Percentiles rank a stretch among this genome's conserved stretches.
These are phyloP conservation scores for Aspergillus eucalypticola DNA, from an alignment of 2,329 filamentous ascomycete genomes.

Conservation along the genomic window DNA sequence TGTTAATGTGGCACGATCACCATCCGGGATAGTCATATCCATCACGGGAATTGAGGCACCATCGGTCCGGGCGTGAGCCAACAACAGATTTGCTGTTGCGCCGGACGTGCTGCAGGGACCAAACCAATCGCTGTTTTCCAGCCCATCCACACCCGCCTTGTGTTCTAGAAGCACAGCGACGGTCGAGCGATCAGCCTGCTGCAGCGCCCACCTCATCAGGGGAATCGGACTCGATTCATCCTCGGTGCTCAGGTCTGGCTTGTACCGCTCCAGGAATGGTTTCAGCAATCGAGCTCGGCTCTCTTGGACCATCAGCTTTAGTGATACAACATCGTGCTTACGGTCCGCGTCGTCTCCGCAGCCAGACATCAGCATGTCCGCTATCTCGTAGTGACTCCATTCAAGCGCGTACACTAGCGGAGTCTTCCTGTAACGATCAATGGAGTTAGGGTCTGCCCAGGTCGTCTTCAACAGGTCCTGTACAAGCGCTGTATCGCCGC, in stretches of 20 bases:
- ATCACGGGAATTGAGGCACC: constrained; percentile 14
- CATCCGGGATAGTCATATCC: constrained; percentile 14
- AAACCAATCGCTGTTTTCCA: constrained; percentile 17
- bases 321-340: constrained; percentile 14
- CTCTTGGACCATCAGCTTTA: constrained; percentile 17
- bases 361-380: constrained; percentile 15
- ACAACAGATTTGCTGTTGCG: background rate
- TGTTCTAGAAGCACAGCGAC: constrained; percentile 19
- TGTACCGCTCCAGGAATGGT: constrained; percentile 17
- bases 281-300: constrained; percentile 15
- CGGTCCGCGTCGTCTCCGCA: background rate
- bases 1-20: constrained; percentile 6
- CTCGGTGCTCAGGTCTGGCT: constrained; percentile 10
- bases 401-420: constrained; percentile 20
- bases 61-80: background rate
- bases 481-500: constrained; percentile 12
- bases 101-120: constrained; percentile 16
- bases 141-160: constrained; percentile 13
- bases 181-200: constrained; percentile 20
- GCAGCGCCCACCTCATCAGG: constrained; percentile 16
- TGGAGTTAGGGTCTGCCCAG: constrained; percentile 19
- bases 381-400: constrained; percentile 17
- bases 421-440: constrained; percentile 19
- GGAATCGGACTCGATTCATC: constrained; percentile 15
- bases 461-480: constrained; percentile 11